These are phyloP conservation scores for Talaromyces sp. DNA, from an alignment of 2,329 filamentous ascomycete species.

Conservation along the genomic window DNA sequence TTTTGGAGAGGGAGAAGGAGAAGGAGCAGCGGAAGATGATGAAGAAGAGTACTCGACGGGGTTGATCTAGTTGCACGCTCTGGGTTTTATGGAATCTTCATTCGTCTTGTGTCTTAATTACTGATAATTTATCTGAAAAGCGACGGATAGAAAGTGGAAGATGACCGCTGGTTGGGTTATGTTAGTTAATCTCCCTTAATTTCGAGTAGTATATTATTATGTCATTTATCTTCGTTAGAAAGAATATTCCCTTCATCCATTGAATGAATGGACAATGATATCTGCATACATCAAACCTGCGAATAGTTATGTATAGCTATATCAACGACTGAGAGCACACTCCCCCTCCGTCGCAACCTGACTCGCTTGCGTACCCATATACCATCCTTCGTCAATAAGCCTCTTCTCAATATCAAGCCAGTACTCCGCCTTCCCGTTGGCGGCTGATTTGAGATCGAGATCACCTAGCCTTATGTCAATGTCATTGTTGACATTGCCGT, in stretches of 20 bases:
- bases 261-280: neutral
- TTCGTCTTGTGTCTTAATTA: constrained; percentile 12
- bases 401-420: constrained; percentile 65
- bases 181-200: constrained; percentile 3
- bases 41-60: constrained; percentile 51
- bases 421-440: constrained; percentile 62
- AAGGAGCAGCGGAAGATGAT: constrained; percentile 64
- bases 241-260: neutral
- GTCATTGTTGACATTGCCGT: too few relatives aligned
- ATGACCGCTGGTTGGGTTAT: neutral
- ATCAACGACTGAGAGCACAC: constrained; percentile 33
- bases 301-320: neutral
- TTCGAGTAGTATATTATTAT: constrained; percentile 15
- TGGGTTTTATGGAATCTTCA: neutral
- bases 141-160: neutral
- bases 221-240: neutral
- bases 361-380: constrained; percentile 47
- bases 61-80: neutral
- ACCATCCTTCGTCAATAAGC: constrained; percentile 68
- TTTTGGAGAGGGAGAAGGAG: constrained; percentile 75
- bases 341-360: constrained; percentile 28
- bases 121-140: neutral
- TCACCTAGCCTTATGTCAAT: too few relatives aligned
- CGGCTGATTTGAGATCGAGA: constrained; percentile 71
- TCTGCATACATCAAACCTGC: neutral